Evolutionary conservation across 176 grass and related monocot genomes (phyloP), one percentile per base, ranked within the genome.

Genomic region (Lolium rigidum): DNA sequence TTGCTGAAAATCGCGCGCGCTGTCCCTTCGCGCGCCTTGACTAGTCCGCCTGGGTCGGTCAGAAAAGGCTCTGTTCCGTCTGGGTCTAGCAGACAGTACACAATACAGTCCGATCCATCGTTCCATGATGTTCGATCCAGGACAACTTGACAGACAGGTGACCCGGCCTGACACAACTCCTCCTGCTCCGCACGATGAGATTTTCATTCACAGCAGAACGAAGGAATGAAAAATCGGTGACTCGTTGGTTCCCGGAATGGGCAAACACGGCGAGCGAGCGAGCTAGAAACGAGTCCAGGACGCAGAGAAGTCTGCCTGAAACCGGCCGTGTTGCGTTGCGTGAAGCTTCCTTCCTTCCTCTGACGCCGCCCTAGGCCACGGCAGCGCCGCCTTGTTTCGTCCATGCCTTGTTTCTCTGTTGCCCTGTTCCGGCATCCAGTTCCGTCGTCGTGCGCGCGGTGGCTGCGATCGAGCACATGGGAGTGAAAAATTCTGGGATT

Each of bases 281-380:
- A 50, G 25, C 1, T 8, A n/a, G 22, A 10, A 75, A 24, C 24
- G 62, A 10, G n/a, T 60, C 24, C 61, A 50, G 18, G 5, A 17
- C 38, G 6, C 10, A 20, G 39, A 72, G 9, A 13, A 16, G 10
- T 16, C 15, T 20, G 61, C 56, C 76, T 18, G 28, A 22, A 76
- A 59, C 54, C 7, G 68, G 76, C 66, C 62, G 28, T 77, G 69
- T 54, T 81, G 61, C 68, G 86, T 91, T 88, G 90, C 90, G 86
- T 91, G 82, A 88, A 91, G 90, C 81, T 71, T 56, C 51, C 51
- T 17, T 17, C 54, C 52, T 55, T 7, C 52, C 17, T 18, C 49
- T 7, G 14, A 54, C 15, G 17, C 15, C 16, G 18, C 14, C 55
- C 55, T 57, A 57, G 13, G 13, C 52, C 52, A 56, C 18, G 55